Evolutionary conservation across 345 rosid species (phyloP), one percentile per base, ranked within the genome.

Genomic region (Sonneratia caseolaris): DNA sequence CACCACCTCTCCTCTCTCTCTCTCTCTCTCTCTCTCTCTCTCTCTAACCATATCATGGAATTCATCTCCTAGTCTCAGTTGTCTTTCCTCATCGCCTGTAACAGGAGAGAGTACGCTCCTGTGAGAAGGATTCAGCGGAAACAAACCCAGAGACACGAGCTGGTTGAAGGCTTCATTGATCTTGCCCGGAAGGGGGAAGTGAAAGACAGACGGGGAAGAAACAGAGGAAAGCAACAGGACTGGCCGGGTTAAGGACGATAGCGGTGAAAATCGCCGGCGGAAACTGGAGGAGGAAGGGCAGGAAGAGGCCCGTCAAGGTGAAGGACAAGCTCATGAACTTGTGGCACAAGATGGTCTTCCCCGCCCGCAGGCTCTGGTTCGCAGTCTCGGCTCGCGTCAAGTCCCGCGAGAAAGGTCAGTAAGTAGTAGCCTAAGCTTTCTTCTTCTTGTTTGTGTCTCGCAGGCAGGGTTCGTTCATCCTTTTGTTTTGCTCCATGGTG

Each of bases 271-370:
- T 79, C 59, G 82, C 61, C 42, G 68, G 71, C 22, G 66, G 72
- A 5, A 66, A 13, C 14, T 3, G 74, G 57, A 7, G 71, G 76
- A 0, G 21, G 74, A 12, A 45, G 27, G 38, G 74, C 1, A 40
- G 75, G 42, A 35, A 47, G 66, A 76, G 74, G 69, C 43, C 66
- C 47, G 12, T 42, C 35, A 53, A 59, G 38, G 66, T 55, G 7
- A 42, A 56, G 77, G 77, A 73, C 55, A 72, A 71, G 67, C 24
- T 71, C 66, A 84, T 84, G 92, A 86, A 88, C 45, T 78, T 43
- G 74, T 84, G 85, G 88, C 79, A 83, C 12, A 83, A 83, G 78
- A 82, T 84, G 78, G 71, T 88, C 72, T 83, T 86, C 71, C 92
- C 90, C 64, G 84, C 83, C 72, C 49, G 84, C 4, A 49, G 82